Base-by-base conservation (phyloP, 1,139 yeast species). In the Nadsonia starkeyi-henricii region DNA sequence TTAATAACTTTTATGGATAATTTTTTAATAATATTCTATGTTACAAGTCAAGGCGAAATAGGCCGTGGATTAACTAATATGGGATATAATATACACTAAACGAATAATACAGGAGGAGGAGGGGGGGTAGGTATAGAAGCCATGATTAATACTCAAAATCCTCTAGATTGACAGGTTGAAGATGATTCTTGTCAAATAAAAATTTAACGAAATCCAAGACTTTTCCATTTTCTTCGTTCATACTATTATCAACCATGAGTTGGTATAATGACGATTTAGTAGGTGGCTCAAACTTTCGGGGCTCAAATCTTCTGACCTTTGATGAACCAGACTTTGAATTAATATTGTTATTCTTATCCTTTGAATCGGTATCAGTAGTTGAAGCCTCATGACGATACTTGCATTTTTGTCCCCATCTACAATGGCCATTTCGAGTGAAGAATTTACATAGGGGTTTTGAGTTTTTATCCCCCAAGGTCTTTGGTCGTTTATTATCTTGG, bases 391-490 rank as follows among this genome's bases (percentile, higher is more conserved):
- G 68, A 3, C 57, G 47, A 47, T 58, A 63, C 45, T 55, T 53
- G 56, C 68, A 65, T 36, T 54, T 55, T 12, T 48, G 55, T 8
- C 69, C 69, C 36, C 55, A 51, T 17, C 51, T 47, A 53, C 71
- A 68, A 23, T 54, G 51, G 9, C 67, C 67, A n/a, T 57, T 54
- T 19, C 44, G 36, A 5, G 54, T 49, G 51, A 61, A 67, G 49
- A 53, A 65, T 19, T 57, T 53, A 51, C 68, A 63, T 5, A 53
- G 28, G 13, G 46, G 51, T 19, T 45, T 44, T 8, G 28, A 23
- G 9, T 9, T 23, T 23, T 23, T 23, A 23, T 23, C 28, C 5
- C 28, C 28, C 28, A 9, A 23, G 28, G 5, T 41, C 3, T 42
- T 28, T 37, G 12, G 23, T 8, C n/a, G 4, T 37, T n/a, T 37